Conservation (phyloP, 164 flowering plant species). For the Echeveria elegans region DNA sequence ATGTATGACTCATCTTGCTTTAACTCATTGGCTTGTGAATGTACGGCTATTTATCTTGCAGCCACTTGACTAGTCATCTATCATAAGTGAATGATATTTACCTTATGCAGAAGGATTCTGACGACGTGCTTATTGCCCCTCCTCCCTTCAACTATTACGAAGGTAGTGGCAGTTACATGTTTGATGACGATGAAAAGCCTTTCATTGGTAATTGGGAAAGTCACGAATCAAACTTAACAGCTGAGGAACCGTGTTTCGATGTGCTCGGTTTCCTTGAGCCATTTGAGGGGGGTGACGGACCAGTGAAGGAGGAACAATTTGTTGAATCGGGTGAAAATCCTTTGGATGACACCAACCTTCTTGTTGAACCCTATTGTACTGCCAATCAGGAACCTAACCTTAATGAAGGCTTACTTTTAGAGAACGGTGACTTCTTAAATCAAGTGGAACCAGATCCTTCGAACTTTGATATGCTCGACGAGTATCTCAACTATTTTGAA, state of each 20-base stretch:
- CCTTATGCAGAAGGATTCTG: background rate
- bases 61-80: slow-evolving; percentile 14
- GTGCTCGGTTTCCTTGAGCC: slow-evolving; percentile 14
- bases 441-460: slow-evolving; percentile 21
- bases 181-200: slow-evolving; percentile 23
- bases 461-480: slow-evolving; percentile 33
- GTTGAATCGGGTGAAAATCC: slow-evolving; percentile 16
- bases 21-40: background rate
- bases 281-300: slow-evolving; percentile 14
- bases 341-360: slow-evolving; percentile 15
- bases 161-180: slow-evolving; percentile 19
- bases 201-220: slow-evolving; percentile 12
- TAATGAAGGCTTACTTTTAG: slow-evolving; percentile 31
- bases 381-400: slow-evolving; percentile 17
- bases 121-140: slow-evolving; percentile 14
- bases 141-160: slow-evolving; percentile 22
- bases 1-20: background rate
- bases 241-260: slow-evolving; percentile 15
- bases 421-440: slow-evolving; percentile 36
- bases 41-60: background rate
- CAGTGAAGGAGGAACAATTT: slow-evolving; percentile 25
- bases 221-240: slow-evolving; percentile 10
- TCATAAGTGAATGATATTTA: background rate
- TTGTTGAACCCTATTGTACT: slow-evolving; percentile 29
- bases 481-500: slow-evolving; percentile 39